Evolutionary conservation across 306 rosid species (phyloP), one percentile per base, ranked within the genome.

Genomic region (Acacia melanoxylon): DNA sequence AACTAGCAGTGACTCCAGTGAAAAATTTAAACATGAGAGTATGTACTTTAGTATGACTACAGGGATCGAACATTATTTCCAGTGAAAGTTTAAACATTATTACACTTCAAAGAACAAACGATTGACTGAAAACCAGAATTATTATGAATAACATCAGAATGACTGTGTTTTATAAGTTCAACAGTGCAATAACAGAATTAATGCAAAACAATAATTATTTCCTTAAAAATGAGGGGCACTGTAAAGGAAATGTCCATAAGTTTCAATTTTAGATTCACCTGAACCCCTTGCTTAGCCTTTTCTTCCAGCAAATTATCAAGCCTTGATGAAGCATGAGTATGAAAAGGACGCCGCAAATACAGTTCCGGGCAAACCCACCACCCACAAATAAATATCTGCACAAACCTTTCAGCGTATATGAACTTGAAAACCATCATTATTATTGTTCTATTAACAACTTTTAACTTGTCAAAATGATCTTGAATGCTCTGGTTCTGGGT

Each of bases 301-400:
- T 87, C 95, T 83, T 91, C 95, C 82, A 91, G 79, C 82, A 91
- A 76, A 77, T 77, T 68, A 63, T 91, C 93, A 31, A 91, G 92
- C 89, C 90, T 86, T 65, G 93, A 82, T 66, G 95, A 85, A 81
- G 92, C 89, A 75, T 89, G 89, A 54, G 85, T 61, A 71, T 79
- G 77, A 85, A 89, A 89, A 33, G 95, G 92, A 68, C 95, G 95
- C 24, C 88, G 86, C 62, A 91, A 81, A 80, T 89, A 91, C 86
- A 91, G 48, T 80, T 91, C 95, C 27, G 95, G 95, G 83, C 93
- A 91, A 59, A 91, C 54, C 95, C 95, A 91, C 95, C 95, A 91
- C 69, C 91, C 95, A 69, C 93, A 91, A 78, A 91, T 89, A 86
- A 88, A 91, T 78, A 91, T 88, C 95, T 89, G 93, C 88, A 89